A percentile compares a stretch with the other conserved stretches of the same genome.
phyloP scores from a whole-genome alignment of 768 basidiomycete species.

The Lentinula raphanica region DNA sequence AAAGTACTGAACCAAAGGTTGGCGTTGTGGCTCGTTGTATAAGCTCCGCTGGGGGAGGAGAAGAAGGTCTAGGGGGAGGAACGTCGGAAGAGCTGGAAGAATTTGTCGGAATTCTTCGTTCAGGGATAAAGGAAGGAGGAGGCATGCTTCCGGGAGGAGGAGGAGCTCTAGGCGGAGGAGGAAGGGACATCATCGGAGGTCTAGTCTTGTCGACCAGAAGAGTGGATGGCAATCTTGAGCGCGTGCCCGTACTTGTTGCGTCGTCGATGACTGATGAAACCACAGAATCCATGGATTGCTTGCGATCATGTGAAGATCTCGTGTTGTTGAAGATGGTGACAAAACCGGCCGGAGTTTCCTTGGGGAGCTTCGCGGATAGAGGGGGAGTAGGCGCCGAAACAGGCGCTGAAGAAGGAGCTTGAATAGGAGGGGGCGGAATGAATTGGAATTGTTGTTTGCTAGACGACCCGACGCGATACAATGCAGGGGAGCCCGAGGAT shows the following conservation, averaged over 20 bases:
- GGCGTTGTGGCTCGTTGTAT: slow-evolving; percentile 89
- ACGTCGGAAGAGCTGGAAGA: slow-evolving; percentile 44
- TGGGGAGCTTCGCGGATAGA: slow-evolving; percentile 18
- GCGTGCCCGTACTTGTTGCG: slow-evolving; percentile 27
- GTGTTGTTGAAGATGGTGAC: slow-evolving; percentile 23
- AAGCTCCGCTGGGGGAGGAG: slow-evolving; percentile 89
- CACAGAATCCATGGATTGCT: slow-evolving; percentile 70
- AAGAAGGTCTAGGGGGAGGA: slow-evolving; percentile 84
- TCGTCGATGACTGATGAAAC: slow-evolving; percentile 49
- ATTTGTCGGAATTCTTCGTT: slow-evolving; percentile 44
- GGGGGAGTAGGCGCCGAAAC: slow-evolving; percentile 30
- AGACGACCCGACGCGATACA: slow-evolving; percentile 52
- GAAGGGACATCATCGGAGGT: slow-evolving; percentile 81
- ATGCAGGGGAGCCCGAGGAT: slow-evolving; percentile 22
- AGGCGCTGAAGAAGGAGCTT: slow-evolving; percentile 23
- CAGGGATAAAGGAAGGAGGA: slow-evolving; percentile 74
- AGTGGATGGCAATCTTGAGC: slow-evolving; percentile 59
- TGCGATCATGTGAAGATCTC: slow-evolving; percentile 51
- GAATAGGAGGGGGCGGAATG: slow-evolving; percentile 39
- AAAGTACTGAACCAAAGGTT: slow-evolving; percentile 61
- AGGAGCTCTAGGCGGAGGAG: slow-evolving; percentile 72
- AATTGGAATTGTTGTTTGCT: slow-evolving; percentile 56
- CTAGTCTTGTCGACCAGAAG: slow-evolving; percentile 65
- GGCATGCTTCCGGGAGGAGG: slow-evolving; percentile 60
- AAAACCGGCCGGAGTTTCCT: slow-evolving; percentile 10